Percentiles rank a stretch among this genome's conserved stretches.
These are phyloP conservation scores for Bipolaris oryzae DNA, from an alignment of 2,329 filamentous ascomycete species.

Conservation along the genomic window DNA sequence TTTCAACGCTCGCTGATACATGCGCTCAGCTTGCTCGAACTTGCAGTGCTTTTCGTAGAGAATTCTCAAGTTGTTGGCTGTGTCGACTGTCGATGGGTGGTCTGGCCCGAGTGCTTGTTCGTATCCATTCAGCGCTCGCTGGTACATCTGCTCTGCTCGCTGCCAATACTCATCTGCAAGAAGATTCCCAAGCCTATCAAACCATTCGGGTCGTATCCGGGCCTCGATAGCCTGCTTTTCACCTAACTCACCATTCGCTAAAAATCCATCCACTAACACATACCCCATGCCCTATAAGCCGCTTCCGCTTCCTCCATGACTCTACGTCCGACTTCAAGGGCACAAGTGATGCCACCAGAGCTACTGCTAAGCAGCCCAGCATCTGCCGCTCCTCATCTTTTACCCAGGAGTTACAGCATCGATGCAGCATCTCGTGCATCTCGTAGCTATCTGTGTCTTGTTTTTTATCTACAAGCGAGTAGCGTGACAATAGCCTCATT, in stretches of 20 bases:
- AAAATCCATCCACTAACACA: conserved; percentile 11
- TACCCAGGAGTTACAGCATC: conserved; percentile 10
- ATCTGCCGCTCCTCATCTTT: conserved; percentile 11
- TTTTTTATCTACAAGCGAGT: conserved; percentile 24
- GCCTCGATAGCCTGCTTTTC: not conserved
- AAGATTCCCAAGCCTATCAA: conserved; percentile 11
- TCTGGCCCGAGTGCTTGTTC: not conserved
- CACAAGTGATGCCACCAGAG: conserved; percentile 14
- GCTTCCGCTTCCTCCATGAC: conserved; percentile 18
- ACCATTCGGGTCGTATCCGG: conserved; percentile 1
- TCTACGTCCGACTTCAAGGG: conserved; percentile 8
- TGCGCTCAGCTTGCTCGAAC: conserved; percentile 22
- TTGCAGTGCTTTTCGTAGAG: conserved; percentile 23
- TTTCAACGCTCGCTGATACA: conserved; percentile 11
- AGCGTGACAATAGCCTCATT: conserved; percentile 24
- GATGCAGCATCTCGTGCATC: conserved; percentile 23
- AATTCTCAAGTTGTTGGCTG: conserved; percentile 13
- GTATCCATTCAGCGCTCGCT: conserved; percentile 12
- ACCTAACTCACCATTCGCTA: not conserved
- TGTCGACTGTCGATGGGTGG: conserved; percentile 7
- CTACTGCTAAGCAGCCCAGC: conserved; percentile 16
- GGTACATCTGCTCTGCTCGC: conserved; percentile 17
- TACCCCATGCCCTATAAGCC: conserved; percentile 15
- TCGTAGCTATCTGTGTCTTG: conserved; percentile 18
- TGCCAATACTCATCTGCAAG: not conserved